Percentiles rank a stretch among this genome's conserved stretches.
Evolutionary conservation across 1,284 basidiomycete species (phyloP).

Genomic region (Tausonia pullulans): DNA sequence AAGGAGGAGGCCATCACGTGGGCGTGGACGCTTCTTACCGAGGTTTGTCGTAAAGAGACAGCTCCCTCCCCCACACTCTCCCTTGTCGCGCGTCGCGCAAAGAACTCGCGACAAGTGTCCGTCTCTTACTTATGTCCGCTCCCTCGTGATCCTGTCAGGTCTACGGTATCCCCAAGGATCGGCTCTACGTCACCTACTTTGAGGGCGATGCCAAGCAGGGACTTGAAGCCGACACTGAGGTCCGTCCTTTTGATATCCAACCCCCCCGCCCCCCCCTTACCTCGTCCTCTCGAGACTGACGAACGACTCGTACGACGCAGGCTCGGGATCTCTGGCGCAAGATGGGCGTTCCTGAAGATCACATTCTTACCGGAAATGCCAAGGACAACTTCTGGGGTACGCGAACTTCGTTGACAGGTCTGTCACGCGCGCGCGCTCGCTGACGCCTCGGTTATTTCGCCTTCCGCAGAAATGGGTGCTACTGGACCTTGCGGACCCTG

Average conservation of each 20-base stretch:
- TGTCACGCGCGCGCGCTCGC: background rate
- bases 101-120: background rate
- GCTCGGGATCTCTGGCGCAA: slow-evolving; percentile 64
- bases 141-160: slow-evolving; percentile 32
- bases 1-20: slow-evolving; percentile 89
- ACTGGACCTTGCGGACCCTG: slow-evolving; percentile 97
- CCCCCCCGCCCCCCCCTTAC: background rate
- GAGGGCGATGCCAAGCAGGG: slow-evolving; percentile 80
- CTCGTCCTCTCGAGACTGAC: background rate
- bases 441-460: slow-evolving; percentile 5
- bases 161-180: slow-evolving; percentile 77
- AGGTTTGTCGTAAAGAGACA: slow-evolving; percentile 28
- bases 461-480: slow-evolving; percentile 78
- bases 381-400: slow-evolving; percentile 99
- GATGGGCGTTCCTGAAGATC: slow-evolving; percentile 75
- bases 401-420: slow-evolving; percentile 20
- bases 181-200: slow-evolving; percentile 95
- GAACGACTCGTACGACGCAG: background rate
- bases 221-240: slow-evolving; percentile 81
- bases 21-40: slow-evolving; percentile 89
- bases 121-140: no score
- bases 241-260: slow-evolving; percentile 11
- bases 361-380: slow-evolving; percentile 85
- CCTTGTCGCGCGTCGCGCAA: no score
- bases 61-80: background rate